These are phyloP conservation scores for Dendrobium huoshanense DNA, from an alignment of 106 monocot species.

Conservation along the genomic window DNA sequence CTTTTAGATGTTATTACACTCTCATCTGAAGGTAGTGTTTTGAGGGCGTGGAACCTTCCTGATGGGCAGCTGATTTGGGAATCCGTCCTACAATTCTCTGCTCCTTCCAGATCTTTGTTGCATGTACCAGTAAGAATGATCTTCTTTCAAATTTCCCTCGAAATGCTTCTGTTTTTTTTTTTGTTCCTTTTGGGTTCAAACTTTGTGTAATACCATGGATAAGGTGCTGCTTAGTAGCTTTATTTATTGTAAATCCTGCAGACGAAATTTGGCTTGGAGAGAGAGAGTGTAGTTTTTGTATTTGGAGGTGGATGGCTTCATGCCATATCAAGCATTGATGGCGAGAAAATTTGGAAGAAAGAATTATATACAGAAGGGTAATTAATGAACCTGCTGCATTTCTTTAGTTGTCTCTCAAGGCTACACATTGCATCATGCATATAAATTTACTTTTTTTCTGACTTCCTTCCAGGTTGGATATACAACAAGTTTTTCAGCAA, in stretches of 20 bases:
- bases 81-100: slow-evolving; percentile 48
- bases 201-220: background rate
- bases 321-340: slow-evolving; percentile 83
- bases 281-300: slow-evolving; percentile 57
- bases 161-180: background rate
- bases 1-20: slow-evolving; percentile 84
- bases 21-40: slow-evolving; percentile 71
- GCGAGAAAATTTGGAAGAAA: slow-evolving; percentile 77
- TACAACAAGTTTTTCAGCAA: slow-evolving; percentile 61
- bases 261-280: slow-evolving; percentile 49
- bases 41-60: slow-evolving; percentile 99
- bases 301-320: slow-evolving; percentile 63
- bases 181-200: background rate
- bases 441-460: slow-evolving; percentile 1
- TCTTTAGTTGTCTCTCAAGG: slow-evolving; percentile 3
- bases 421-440: background rate
- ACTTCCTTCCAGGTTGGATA: slow-evolving; percentile 53
- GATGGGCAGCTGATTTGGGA: slow-evolving; percentile 99
- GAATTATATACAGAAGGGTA: slow-evolving; percentile 66
- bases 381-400: background rate
- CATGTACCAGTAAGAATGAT: slow-evolving; percentile 53
- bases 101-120: slow-evolving; percentile 47
- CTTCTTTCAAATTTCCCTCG: background rate
- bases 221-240: background rate
- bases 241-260: slow-evolving; percentile 22